Evolutionary conservation across 2,329 filamentous ascomycete species (phyloP).

Genomic region (Daldinia sp.): DNA sequence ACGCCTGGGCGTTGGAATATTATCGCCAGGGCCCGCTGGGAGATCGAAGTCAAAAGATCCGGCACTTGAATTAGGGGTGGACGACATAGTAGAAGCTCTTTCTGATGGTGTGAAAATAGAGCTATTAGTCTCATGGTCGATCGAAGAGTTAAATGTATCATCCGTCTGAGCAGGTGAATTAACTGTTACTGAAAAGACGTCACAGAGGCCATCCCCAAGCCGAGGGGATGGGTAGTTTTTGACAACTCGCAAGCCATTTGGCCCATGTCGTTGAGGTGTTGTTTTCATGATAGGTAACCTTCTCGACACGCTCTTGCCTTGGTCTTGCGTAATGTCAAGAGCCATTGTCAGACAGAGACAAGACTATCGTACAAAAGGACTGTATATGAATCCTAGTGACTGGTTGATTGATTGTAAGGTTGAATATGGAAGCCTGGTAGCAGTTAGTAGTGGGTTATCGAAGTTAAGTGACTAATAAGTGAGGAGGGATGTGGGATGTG

Average conservation of each 20-base stretch:
- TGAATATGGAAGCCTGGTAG: background rate
- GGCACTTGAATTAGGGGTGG: background rate
- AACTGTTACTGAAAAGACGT: conserved; percentile 3
- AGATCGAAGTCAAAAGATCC: background rate
- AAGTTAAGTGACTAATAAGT: background rate
- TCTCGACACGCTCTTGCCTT: background rate
- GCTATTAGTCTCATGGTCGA: background rate
- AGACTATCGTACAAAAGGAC: background rate
- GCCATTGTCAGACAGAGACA: background rate
- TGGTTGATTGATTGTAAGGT: background rate
- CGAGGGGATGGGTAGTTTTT: conserved; percentile 36
- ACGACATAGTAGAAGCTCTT: background rate
- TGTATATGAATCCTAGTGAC: background rate
- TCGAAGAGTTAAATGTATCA: background rate
- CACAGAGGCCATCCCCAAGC: conserved; percentile 39
- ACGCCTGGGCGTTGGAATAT: background rate
- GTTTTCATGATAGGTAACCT: conserved; percentile 26
- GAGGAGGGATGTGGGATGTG: background rate
- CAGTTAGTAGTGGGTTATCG: background rate
- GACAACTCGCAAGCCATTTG: conserved; percentile 36
- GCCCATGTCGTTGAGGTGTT: conserved; percentile 30
- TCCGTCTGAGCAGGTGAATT: background rate
- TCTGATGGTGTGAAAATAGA: background rate
- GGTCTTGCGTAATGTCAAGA: background rate
- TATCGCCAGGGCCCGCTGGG: background rate